phyloP scores from a whole-genome alignment of 2,329 filamentous ascomycete genomes.

The Fusarium illudens region DNA sequence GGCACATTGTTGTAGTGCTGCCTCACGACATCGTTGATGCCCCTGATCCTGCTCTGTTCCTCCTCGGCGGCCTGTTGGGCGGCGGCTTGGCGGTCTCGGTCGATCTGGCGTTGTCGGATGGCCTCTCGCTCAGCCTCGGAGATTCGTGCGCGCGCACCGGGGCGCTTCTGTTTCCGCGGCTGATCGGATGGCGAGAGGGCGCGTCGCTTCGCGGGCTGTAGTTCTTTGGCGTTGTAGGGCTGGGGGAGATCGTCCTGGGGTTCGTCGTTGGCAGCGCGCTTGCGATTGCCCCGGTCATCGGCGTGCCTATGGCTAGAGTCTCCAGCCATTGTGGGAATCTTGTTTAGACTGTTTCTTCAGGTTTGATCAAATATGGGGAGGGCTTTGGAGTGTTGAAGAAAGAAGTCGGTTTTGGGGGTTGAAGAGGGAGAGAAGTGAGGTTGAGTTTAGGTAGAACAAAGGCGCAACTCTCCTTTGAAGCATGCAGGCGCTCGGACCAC shows the following conservation, averaged over 20 bases:
- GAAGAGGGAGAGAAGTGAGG: conserved; percentile 2
- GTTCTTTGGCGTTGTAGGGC: conserved; percentile 66
- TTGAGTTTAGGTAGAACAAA: conserved; percentile 7
- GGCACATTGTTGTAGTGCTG: conserved; percentile 97
- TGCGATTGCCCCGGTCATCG: conserved; percentile 39
- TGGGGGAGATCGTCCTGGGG: conserved; percentile 60
- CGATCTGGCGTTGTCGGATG: conserved; percentile 68
- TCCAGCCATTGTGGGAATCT: conserved; percentile 23
- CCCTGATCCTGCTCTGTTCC: conserved; percentile 53
- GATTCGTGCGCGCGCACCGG: conserved; percentile 72
- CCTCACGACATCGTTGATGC: conserved; percentile 83
- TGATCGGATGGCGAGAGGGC: conserved; percentile 63
- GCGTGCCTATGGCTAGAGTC: conserved; percentile 18
- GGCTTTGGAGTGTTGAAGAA: conserved; percentile 3
- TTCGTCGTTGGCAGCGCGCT: conserved; percentile 48
- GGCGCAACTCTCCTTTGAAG: neutral
- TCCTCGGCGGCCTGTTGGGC: conserved; percentile 48
- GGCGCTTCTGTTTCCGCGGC: conserved; percentile 74
- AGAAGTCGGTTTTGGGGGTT: conserved; percentile 2
- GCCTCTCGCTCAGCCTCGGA: conserved; percentile 72
- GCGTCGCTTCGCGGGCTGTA: conserved; percentile 67
- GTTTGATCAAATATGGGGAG: neutral
- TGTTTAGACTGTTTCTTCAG: neutral
- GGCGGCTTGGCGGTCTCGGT: conserved; percentile 59
- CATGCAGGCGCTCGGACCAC: conserved; percentile 27